These are phyloP conservation scores for Microbotryum silenes-acaulis DNA, from an alignment of 1,284 basidiomycete genomes.

Conservation along the genomic window DNA sequence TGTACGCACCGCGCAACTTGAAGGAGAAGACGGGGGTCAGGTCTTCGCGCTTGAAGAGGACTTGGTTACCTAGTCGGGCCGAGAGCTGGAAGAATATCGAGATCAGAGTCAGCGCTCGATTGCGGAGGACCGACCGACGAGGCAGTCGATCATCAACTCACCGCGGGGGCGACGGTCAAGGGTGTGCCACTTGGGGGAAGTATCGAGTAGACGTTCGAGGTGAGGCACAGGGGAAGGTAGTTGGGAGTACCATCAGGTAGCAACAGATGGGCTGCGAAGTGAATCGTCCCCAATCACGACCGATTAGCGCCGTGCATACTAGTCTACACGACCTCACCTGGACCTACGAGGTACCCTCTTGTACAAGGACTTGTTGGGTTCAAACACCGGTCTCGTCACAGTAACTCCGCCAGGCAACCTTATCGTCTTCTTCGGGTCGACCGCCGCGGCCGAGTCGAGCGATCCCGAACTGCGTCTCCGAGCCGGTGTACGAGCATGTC, in stretches of 20 bases:
- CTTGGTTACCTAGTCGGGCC: constrained; percentile 76
- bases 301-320: not conserved
- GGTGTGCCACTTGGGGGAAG: constrained; percentile 25
- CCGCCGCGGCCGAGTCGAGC: not conserved
- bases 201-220: constrained; percentile 27
- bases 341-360: constrained; percentile 17
- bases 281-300: not conserved
- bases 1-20: constrained; percentile 97
- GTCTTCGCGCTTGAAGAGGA: constrained; percentile 92
- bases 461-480: not conserved
- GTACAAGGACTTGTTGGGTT: constrained; percentile 12
- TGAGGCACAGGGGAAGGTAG: constrained; percentile 28
- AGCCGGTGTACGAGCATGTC: not conserved
- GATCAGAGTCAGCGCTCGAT: not conserved
- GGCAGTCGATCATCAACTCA: too few relatives aligned
- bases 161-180: constrained; percentile 18
- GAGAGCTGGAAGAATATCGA: constrained; percentile 52
- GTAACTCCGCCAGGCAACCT: constrained; percentile 12
- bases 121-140: not conserved
- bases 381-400: constrained; percentile 13
- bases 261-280: constrained; percentile 21
- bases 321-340: too few relatives aligned
- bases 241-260: constrained; percentile 29
- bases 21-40: constrained; percentile 97
- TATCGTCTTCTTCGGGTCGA: constrained; percentile 5